These are phyloP conservation scores for Schoenoplectus tabernaemontani DNA, from an alignment of 202 grass and related monocot species.

Conservation along the genomic window DNA sequence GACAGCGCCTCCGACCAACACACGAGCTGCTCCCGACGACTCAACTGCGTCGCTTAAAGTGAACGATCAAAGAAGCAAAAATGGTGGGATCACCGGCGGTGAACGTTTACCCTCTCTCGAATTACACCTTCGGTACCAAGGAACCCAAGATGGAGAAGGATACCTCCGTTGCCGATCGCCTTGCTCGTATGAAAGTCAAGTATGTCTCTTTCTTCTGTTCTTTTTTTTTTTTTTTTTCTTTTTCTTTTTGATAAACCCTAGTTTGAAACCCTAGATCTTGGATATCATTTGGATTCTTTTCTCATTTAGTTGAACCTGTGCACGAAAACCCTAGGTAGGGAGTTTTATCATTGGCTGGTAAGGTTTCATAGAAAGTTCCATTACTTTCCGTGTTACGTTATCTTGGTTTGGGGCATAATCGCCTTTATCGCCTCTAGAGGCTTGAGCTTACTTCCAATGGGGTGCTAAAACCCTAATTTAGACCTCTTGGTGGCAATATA, in stretches of 20 bases:
- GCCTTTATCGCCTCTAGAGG: not conserved
- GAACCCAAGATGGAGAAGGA: constrained; percentile 99
- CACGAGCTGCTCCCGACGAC: not conserved
- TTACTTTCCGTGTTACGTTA: not conserved
- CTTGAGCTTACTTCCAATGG: not conserved
- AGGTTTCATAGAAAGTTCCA: not conserved
- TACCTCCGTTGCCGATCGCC: constrained; percentile 88
- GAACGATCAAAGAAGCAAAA: constrained; percentile 16
- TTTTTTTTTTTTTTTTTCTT: not conserved
- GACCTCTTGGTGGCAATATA: not conserved
- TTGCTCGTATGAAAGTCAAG: constrained; percentile 97
- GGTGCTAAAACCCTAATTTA: not conserved
- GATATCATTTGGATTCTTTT: not conserved
- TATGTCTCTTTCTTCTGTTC: constrained; percentile 22
- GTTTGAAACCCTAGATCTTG: constrained; percentile 9
- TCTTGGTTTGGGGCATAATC: not conserved
- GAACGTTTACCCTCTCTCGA: constrained; percentile 82
- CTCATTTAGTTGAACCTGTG: not conserved
- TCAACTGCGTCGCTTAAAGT: constrained; percentile 16
- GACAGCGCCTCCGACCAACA: not conserved
- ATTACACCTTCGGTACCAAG: constrained; percentile 97
- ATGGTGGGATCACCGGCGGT: constrained; percentile 63
- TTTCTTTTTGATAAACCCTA: constrained; percentile 33
- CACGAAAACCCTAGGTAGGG: not conserved
- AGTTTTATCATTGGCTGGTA: not conserved